Evolutionary conservation across 1,284 basidiomycete species (phyloP), one percentile per base, ranked within the genome.

Genomic region (Coniophora puteana): DNA sequence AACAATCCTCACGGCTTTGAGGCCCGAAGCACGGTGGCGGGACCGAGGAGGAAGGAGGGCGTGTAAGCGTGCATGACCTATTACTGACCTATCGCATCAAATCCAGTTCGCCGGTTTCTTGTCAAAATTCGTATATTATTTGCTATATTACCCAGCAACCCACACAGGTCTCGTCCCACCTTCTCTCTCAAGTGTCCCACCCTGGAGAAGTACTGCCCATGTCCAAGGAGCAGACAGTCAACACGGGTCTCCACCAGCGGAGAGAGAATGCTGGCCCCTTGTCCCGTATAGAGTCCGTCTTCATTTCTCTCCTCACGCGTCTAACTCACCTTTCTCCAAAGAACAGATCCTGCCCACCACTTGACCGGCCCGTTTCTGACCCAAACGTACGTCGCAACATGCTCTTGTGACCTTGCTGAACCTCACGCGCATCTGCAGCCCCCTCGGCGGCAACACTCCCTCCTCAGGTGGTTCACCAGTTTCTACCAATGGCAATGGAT

Each of bases 291-390:
- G 65, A 69, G 67, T 69, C 46, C 17, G 62, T 59, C 11, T 14
- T 43, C 25, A 22, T 17, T 17, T n/a, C 23, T 8, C 10, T 11
- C 11, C 32, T 13, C 13, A 23, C 11, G 17, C 11, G 14, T 36
- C 13, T n/a, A 18, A 21, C 34, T 40, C 24, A 37, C 29, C 35
- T 10, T 41, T 24, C 36, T 44, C 38, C 52, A 80, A n/a, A n/a
- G 75, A 52, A 62, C 67, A 32, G 76, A 82, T 52, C 68, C 67
- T 30, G 58, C 58, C 23, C 80, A 82, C 57, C 79, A 83, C 52
- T 67, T 83, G 17, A 63, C 76, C 8, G 78, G 78, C 34, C 66
- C 78, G 5, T 78, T 83, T 59, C 53, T 74, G 35, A 74, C 78
- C 3, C 78, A 82, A 56, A 83, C 80, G 80, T 83, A 56, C 43